Conservation (phyloP, 2,329 filamentous ascomycete genomes). For the Mollisiaceae sp. region DNA sequence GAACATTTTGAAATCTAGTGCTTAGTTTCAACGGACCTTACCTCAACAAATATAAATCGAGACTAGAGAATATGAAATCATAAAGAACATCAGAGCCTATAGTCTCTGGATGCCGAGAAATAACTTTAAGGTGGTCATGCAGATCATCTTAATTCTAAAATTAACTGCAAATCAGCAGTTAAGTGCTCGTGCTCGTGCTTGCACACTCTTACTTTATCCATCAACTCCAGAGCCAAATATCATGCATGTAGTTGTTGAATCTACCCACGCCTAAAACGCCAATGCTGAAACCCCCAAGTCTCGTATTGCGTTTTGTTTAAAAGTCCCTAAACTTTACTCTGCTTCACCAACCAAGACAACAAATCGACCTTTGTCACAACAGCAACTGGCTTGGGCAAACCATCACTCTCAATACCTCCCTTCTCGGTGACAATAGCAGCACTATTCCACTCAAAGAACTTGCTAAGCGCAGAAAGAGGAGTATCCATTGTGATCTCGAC, state of each 20-base stretch:
- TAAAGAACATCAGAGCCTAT: not conserved
- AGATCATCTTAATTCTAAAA: not conserved
- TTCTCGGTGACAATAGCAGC: slow-evolving; percentile 92
- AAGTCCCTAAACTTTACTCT: slow-evolving; percentile 45
- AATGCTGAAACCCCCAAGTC: not conserved
- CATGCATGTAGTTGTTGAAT: slow-evolving; percentile 29
- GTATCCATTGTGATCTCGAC: slow-evolving; percentile 95
- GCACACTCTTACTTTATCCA: slow-evolving; percentile 10
- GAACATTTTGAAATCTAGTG: not conserved
- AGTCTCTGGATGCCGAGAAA: not conserved
- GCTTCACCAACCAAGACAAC: slow-evolving; percentile 87
- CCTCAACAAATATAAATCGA: too few species aligned
- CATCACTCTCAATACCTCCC: slow-evolving; percentile 51
- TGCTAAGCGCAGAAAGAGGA: slow-evolving; percentile 78
- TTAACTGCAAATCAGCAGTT: slow-evolving; percentile 11
- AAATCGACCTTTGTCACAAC: slow-evolving; percentile 97
- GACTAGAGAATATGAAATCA: not conserved
- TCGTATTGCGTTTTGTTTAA: not conserved
- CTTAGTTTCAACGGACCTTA: too few species aligned
- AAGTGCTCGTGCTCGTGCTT: slow-evolving; percentile 22
- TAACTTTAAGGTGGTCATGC: not conserved
- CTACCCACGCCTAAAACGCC: slow-evolving; percentile 23
- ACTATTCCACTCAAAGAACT: slow-evolving; percentile 98
- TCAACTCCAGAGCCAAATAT: not conserved
- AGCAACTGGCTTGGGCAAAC: slow-evolving; percentile 77